phyloP scores from a whole-genome alignment of 495 filamentous ascomycete species.

The Staphylotrichum tortipilum region DNA sequence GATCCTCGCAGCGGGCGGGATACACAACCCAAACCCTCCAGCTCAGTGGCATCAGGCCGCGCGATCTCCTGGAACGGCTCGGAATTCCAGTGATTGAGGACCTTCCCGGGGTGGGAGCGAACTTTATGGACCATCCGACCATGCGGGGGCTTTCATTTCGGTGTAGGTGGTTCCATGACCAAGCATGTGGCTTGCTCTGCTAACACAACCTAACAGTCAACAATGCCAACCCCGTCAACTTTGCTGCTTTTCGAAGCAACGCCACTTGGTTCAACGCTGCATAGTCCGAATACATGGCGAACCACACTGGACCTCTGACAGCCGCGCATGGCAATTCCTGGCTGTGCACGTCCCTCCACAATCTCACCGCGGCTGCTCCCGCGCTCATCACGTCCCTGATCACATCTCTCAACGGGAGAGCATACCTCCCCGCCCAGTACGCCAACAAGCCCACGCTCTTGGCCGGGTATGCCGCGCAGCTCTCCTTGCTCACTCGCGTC shows the following conservation, averaged over 20 bases:
- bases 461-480: slow-evolving; percentile 24
- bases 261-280: slow-evolving; percentile 29
- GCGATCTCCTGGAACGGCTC: slow-evolving; percentile 26
- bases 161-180: slow-evolving; percentile 12
- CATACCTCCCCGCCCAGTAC: slow-evolving; percentile 20
- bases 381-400: slow-evolving; percentile 14
- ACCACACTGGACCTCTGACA: slow-evolving; percentile 26
- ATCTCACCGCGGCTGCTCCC: slow-evolving; percentile 22
- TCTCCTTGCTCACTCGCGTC: slow-evolving; percentile 18
- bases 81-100: slow-evolving; percentile 35
- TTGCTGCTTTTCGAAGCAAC: slow-evolving; percentile 16
- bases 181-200: slow-evolving; percentile 5
- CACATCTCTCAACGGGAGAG: slow-evolving; percentile 12
- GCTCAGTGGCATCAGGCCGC: slow-evolving; percentile 41
- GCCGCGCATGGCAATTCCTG: slow-evolving; percentile 11
- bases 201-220: slow-evolving; percentile 5
- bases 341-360: background rate
- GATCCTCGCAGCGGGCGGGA: slow-evolving; percentile 42
- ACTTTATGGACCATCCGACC: slow-evolving; percentile 24
- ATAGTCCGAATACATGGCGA: slow-evolving; percentile 26
- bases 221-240: slow-evolving; percentile 5
- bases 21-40: slow-evolving; percentile 46
- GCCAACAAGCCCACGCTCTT: slow-evolving; percentile 5
- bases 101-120: slow-evolving; percentile 20
- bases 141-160: slow-evolving; percentile 2